Evolutionary conservation across 129 eudicot species (phyloP).

Genomic region (Sambucus nigra): DNA sequence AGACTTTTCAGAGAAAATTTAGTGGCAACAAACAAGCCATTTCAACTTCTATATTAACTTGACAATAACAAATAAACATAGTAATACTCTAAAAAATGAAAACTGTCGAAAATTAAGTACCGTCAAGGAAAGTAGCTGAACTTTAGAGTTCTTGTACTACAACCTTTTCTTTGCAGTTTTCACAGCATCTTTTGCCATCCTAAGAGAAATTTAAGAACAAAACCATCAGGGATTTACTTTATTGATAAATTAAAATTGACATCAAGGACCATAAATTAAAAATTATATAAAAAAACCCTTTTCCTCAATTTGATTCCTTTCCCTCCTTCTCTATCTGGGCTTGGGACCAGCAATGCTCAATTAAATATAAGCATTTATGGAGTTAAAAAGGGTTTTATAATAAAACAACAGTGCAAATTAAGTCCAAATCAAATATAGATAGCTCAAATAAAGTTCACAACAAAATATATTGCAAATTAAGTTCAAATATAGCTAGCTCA

Average conservation of each 20-base stretch:
- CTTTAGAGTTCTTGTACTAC: constrained; percentile 86
- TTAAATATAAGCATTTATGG: too few species aligned
- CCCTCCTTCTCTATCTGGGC: too few species aligned
- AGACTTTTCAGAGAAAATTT: not conserved
- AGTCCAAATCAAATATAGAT: too few species aligned
- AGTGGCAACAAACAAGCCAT: not conserved
- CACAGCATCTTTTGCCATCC: constrained; percentile 80
- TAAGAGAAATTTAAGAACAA: constrained; percentile 11
- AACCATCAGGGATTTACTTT: not conserved
- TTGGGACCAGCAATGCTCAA: too few species aligned
- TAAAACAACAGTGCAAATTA: too few species aligned
- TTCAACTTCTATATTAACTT: not conserved
- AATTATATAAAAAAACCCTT: too few species aligned
- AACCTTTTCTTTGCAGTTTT: constrained; percentile 68
- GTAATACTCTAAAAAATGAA: too few species aligned
- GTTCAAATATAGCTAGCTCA: too few species aligned
- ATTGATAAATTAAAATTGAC: not conserved
- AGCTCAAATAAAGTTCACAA: too few species aligned
- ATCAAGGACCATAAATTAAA: not conserved
- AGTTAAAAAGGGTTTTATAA: too few species aligned
- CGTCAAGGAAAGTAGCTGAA: constrained; percentile 85
- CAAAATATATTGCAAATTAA: too few species aligned
- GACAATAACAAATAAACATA: not conserved
- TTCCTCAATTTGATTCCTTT: too few species aligned
- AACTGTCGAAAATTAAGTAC: constrained; percentile 24